Conservation (phyloP, 2,329 filamentous ascomycete genomes). For the Sclerotinia borealis region DNA sequence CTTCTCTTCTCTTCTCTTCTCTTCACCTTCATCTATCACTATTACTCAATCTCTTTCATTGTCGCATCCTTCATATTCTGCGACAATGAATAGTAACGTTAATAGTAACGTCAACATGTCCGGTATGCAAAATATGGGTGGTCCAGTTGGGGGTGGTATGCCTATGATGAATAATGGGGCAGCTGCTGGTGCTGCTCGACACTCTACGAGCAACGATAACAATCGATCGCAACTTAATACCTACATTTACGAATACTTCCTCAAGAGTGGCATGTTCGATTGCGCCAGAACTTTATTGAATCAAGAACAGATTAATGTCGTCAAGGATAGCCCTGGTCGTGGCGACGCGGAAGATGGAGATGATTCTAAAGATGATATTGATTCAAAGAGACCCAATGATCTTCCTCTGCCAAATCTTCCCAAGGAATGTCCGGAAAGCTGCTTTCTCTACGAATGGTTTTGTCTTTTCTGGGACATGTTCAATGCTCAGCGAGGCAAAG, state of each 20-base stretch:
- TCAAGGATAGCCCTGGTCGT: conserved; percentile 63
- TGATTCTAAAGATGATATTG: conserved; percentile 73
- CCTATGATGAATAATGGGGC: conserved; percentile 55
- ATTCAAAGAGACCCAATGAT: conserved; percentile 70
- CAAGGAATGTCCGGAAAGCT: conserved; percentile 59
- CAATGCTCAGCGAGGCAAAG: conserved; percentile 68
- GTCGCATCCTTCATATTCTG: no score
- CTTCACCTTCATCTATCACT: conserved; percentile 12
- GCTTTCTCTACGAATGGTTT: conserved; percentile 97
- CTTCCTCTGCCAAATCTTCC: conserved; percentile 70
- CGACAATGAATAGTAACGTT: conserved; percentile 33
- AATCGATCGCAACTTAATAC: conserved; percentile 64
- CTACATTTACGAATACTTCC: conserved; percentile 87
- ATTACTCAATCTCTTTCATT: conserved; percentile 22
- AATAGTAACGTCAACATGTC: conserved; percentile 52
- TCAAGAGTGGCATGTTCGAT: conserved; percentile 78
- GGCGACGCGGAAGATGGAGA: conserved; percentile 66
- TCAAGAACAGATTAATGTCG: conserved; percentile 59
- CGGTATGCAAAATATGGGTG: conserved; percentile 60
- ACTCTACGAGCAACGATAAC: conserved; percentile 31
- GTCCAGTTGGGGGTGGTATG: conserved; percentile 56
- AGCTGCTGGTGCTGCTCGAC: conserved; percentile 25
- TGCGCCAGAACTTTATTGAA: conserved; percentile 70
- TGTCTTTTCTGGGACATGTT: conserved; percentile 96
- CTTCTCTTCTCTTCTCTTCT: conserved; percentile 12